Percentiles rank a stretch among this genome's conserved stretches.
phyloP scores from a whole-genome alignment of 2,329 filamentous ascomycete genomes.

The Exophiala mesophila region DNA sequence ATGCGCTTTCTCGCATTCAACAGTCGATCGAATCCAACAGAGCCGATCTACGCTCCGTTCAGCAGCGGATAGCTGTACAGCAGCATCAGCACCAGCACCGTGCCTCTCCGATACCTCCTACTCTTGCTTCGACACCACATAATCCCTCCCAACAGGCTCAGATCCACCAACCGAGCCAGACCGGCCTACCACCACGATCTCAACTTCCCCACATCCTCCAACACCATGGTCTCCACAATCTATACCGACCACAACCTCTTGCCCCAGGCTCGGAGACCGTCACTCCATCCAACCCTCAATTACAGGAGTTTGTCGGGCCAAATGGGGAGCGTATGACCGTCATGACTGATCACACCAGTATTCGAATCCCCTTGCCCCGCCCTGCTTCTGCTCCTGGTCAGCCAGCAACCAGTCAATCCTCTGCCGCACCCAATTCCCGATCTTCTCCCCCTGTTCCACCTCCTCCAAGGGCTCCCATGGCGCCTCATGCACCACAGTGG shows the following conservation, averaged over 20 bases:
- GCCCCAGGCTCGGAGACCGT: background rate
- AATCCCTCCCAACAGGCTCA: background rate
- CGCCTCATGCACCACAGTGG: too few species aligned
- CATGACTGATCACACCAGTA: slow-evolving; percentile 8
- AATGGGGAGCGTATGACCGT: slow-evolving; percentile 17
- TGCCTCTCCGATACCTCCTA: too few species aligned
- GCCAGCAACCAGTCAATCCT: slow-evolving; percentile 2
- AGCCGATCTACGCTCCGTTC: slow-evolving; percentile 17
- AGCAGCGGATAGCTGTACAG: slow-evolving; percentile 19
- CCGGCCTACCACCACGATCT: too few species aligned
- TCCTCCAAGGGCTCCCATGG: too few species aligned
- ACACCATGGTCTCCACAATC: background rate
- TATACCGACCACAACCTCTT: background rate
- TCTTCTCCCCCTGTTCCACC: slow-evolving; percentile 1
- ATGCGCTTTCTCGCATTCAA: slow-evolving; percentile 16
- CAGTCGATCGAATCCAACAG: slow-evolving; percentile 19
- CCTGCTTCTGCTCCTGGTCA: slow-evolving; percentile 13
- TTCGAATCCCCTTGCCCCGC: slow-evolving; percentile 10
- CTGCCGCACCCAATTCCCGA: slow-evolving; percentile 2
- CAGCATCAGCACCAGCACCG: slow-evolving; percentile 5
- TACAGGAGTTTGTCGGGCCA: slow-evolving; percentile 13
- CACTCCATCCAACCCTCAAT: background rate
- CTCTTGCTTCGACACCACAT: too few species aligned
- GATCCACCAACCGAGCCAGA: too few species aligned
- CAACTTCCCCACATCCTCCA: background rate